Base-by-base conservation (phyloP, 306 rosid species). In the Argentina anserina region DNA sequence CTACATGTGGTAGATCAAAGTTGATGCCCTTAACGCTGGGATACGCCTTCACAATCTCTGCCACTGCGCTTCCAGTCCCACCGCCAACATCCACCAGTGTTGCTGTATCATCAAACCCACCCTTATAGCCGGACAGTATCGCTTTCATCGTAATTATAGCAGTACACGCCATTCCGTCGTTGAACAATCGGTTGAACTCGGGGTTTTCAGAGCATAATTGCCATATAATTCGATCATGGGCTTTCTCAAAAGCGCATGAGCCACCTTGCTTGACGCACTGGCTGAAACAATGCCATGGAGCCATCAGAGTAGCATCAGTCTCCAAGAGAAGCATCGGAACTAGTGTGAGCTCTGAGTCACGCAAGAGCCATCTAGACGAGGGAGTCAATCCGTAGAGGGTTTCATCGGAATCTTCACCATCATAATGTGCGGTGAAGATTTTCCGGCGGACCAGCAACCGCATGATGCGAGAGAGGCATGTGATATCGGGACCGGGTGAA, bases 31-130 rank as follows among this genome's bases (percentile, higher is more conserved):
- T 69, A 62, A 84, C 78, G 33, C 64, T 75, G 6, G 79, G 88
- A 46, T 71, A 43, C 1, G 83, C 59, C 56, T 72, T 76, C 37
- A 78, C 79, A 40, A 84, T 72, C 59, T 62, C 77, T 6, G 75
- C 59, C 12, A 81, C 37, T 1, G 62, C 64, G 6, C 33, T 20
- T 2, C 84, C 84, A 3, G 70, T 81, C 60, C 86, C 84, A 26
- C 88, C 88, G 2, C 86, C 86, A 0, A 81, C 75, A 10, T 84
- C 88, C 49, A 84, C 75, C 74, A 84, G 28, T 14, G 84, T 61
- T 14, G 55, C 72, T 21, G 81, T 3, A 21, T 18, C 5, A 1
- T 36, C 41, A 25, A 84, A 79, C 46, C 76, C 81, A 64, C 66
- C 77, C 29, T 65, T 69, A 17, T 75, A 76, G 1, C 45, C 75